These are phyloP conservation scores for Henckelia pumila DNA, from an alignment of 257 asterid species.

Conservation along the genomic window DNA sequence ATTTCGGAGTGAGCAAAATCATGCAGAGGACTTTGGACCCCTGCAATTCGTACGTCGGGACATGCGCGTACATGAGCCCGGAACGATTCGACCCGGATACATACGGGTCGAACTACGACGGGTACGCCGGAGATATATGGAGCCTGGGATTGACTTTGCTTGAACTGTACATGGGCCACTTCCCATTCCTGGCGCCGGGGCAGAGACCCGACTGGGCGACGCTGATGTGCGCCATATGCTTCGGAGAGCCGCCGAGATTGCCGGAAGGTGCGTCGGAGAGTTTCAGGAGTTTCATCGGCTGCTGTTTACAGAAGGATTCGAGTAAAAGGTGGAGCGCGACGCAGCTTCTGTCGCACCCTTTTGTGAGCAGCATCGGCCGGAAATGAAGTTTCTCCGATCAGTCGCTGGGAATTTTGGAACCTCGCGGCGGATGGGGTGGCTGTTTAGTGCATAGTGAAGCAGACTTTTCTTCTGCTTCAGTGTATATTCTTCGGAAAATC, in stretches of 20 bases:
- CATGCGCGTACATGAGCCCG: constrained; percentile 97
- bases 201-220: constrained; percentile 97
- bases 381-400: constrained; percentile 2
- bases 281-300: constrained; percentile 60
- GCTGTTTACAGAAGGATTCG: constrained; percentile 89
- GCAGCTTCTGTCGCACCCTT: constrained; percentile 63
- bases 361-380: constrained; percentile 31
- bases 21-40: constrained; percentile 74
- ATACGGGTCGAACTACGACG: constrained; percentile 70
- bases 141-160: constrained; percentile 74
- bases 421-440: constrained; percentile 21
- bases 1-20: constrained; percentile 86
- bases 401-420: constrained; percentile 21
- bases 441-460: constrained; percentile 13
- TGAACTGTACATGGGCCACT: constrained; percentile 78
- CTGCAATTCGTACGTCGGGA: constrained; percentile 85
- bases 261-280: constrained; percentile 58
- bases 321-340: constrained; percentile 66
- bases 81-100: constrained; percentile 89
- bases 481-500: constrained; percentile 33
- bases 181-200: constrained; percentile 68
- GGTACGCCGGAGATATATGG: constrained; percentile 88
- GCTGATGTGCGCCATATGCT: constrained; percentile 91
- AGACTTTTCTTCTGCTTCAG: not conserved
- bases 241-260: constrained; percentile 82